These are phyloP conservation scores for Pythium insidiosum DNA, from an alignment of 352 stramenopile species.

Conservation along the genomic window DNA sequence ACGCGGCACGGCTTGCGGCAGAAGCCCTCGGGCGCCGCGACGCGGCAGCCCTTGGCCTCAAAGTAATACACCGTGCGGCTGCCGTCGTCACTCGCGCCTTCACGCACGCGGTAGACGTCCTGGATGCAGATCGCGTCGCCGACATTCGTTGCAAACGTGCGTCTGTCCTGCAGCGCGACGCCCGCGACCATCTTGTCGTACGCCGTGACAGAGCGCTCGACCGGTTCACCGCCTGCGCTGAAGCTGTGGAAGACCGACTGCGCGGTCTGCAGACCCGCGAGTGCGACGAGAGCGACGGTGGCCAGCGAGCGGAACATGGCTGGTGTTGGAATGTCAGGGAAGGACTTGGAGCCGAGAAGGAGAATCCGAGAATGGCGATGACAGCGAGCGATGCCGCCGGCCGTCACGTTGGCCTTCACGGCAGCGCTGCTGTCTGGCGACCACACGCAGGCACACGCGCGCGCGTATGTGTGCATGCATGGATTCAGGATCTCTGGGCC, in stretches of 20 bases:
- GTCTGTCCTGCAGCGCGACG: neutral
- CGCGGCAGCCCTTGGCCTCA: conserved; percentile 6
- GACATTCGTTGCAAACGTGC: conserved; percentile 1
- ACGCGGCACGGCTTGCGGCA: neutral
- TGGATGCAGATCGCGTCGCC: conserved; percentile 5
- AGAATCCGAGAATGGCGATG: conserved; percentile 1
- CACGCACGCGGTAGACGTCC: conserved; percentile 4
- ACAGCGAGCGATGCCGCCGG: neutral
- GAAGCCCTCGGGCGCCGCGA: neutral
- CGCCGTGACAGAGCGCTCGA: neutral
- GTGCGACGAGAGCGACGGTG: too few species aligned
- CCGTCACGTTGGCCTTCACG: too few species aligned
- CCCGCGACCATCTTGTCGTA: conserved; percentile 3
- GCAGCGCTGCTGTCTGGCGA: too few species aligned
- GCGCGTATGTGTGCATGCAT: too few species aligned
- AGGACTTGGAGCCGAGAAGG: conserved; percentile 2
- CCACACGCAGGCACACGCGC: too few species aligned
- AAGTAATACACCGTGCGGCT: conserved; percentile 6
- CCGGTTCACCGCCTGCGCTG: too few species aligned
- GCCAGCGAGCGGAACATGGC: too few species aligned
- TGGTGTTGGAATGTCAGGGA: neutral
- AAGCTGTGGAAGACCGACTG: too few species aligned
- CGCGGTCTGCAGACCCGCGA: too few species aligned
- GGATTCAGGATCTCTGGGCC: too few species aligned
- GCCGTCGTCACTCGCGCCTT: conserved; percentile 2